Base-by-base conservation (phyloP, 106 monocot genomes). In the Dendrobium officinale region DNA sequence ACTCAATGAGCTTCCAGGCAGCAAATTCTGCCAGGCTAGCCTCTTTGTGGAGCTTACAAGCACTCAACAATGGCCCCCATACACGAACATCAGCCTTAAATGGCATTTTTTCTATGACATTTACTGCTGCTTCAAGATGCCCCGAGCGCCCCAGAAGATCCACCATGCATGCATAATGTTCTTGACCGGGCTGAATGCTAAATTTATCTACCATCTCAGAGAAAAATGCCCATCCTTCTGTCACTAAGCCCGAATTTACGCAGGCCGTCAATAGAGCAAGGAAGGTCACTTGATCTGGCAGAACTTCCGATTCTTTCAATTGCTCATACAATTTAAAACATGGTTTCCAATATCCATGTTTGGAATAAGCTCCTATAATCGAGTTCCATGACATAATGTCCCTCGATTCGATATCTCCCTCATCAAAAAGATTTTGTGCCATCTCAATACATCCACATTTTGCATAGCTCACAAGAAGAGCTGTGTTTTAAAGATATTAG, bases 331-430 rank as follows among this genome's bases (percentile, higher is more conserved):
- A 37, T 48, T 80, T 48, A 44, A 80, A 83, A 80, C 86, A 77
- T 54, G 9, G 51, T 19, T 5, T 4, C 83, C 83, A 86, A 37
- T 58, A 33, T 0, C 86, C 86, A 49, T 86, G 86, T 22, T 83
- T 86, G 8, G 87, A 80, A 55, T 78, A 81, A 22, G 83, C 87
- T 55, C 49, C 58, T n/a, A 87, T 87, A 37, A 87, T 87, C 1
- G 87, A 77, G 64, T 87, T 87, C 83, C 83, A 87, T 20, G 44
- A 78, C 19, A 87, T 77, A 17, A 84, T 27, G 56, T 87, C 87
- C 80, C 77, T 81, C 6, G 19, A 13, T 42, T 49, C 31, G 42
- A 29, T 59, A 33, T 72, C 75, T 51, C 64, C 78, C 55, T 80
- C 80, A 81, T 77, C 75, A 75, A 87, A 87, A 74, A 84, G 19